Evolutionary conservation across 495 filamentous ascomycete genomes (phyloP), one percentile per base, ranked within the genome.

Genomic region (Cairneyella variabilis): DNA sequence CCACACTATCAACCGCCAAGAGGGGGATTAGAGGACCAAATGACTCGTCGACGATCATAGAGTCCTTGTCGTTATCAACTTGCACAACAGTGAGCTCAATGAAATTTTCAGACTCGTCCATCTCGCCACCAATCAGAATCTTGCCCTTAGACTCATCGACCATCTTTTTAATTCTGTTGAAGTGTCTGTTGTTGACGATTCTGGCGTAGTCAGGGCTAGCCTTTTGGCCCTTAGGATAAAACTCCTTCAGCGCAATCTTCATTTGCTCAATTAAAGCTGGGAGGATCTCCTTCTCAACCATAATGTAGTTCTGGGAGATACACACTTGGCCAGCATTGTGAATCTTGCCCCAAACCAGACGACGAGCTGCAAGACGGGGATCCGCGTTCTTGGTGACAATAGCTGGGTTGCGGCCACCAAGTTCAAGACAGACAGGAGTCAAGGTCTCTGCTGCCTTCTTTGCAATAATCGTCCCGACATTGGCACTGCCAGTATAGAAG

Each of bases 381-480:
- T 97, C 78, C 23, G 90, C 84, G 57, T 86, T 79, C 66, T 88
- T 89, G 38, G 88, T 89, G 56, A 97, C 72, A 57, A 97, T 89
- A 23, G 90, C 90, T 20, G 93, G 93, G 68, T 97, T 97, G 53
- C 80, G 76, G 45, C 93, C 93, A 58, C 93, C 93, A 46, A 97
- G 79, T 71, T 97, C 93, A 50, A 97, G 79, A 30, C 81, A 76
- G 18, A 95, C 86, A 0, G 93, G 93, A 3, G 93, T 97, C 48
- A 97, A 73, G 34, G 89, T 85, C 68, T 93, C 88, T 34, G 93
- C 92, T 4, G 93, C 93, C 56, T 93, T 93, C 71, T 90, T 89
- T 20, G 90, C 82, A 59, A 98, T 83, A 69, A 97, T 92, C 41
- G 76, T 88, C 46, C 88, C 93, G 32, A 97, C 91, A 30, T 63